Conservation (phyloP, 352 stramenopile genomes). For the Phytopythium mirpurense region DNA sequence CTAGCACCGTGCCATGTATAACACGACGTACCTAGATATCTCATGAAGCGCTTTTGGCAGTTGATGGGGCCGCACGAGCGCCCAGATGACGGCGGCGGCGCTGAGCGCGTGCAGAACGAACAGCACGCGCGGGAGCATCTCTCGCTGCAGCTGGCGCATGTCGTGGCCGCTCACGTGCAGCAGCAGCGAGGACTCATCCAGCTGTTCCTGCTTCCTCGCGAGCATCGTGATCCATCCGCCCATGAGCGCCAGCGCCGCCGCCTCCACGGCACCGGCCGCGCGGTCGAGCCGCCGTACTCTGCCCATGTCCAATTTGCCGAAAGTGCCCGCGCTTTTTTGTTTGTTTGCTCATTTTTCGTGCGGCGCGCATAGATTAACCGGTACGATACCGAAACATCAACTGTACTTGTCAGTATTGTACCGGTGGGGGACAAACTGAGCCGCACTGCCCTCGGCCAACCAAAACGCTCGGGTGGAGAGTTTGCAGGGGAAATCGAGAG, state of each 20-base stretch:
- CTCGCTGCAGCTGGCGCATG: conserved; percentile 26
- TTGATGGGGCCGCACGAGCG: conserved; percentile 13
- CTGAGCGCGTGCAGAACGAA: conserved; percentile 25
- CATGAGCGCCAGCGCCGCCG: conserved; percentile 23
- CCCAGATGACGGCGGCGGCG: conserved; percentile 19
- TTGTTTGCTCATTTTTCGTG: too few species aligned
- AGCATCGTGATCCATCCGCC: conserved; percentile 30
- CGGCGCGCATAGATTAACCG: too few species aligned
- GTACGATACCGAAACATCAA: too few species aligned
- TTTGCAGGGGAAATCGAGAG: conserved; percentile 5
- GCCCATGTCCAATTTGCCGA: not conserved
- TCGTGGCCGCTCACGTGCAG: conserved; percentile 13
- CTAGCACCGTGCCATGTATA: not conserved
- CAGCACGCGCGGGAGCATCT: conserved; percentile 19
- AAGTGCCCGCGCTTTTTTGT: not conserved
- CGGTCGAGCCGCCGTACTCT: not conserved
- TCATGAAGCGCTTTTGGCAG: conserved; percentile 15
- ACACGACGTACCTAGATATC: conserved; percentile 13
- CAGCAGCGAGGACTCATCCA: conserved; percentile 9
- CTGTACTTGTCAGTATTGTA: too few species aligned
- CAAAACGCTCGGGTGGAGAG: too few species aligned
- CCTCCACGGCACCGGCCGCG: conserved; percentile 27
- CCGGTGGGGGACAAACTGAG: too few species aligned
- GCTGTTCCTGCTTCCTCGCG: conserved; percentile 14
- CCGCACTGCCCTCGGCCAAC: too few species aligned